phyloP scores from a whole-genome alignment of 1,284 basidiomycete species.

The Xerocomus nothofagi region DNA sequence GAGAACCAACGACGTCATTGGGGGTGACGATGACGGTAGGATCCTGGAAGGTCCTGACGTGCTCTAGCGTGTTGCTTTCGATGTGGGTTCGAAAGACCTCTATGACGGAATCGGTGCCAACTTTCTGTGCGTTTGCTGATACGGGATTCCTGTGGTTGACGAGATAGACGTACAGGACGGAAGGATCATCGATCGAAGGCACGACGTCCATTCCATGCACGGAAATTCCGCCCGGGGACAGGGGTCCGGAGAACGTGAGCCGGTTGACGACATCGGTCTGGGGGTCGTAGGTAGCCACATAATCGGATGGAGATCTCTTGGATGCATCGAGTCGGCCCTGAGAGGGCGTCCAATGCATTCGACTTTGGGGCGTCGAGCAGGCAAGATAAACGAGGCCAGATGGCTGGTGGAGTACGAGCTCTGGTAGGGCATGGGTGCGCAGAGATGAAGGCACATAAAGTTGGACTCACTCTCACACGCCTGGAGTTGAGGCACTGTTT shows the following conservation, averaged over 20 bases:
- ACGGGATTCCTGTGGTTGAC: slow-evolving; percentile 63
- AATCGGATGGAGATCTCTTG: slow-evolving; percentile 48
- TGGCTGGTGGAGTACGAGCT: slow-evolving; percentile 54
- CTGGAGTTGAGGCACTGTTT: slow-evolving; percentile 48
- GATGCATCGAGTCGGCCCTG: slow-evolving; percentile 45
- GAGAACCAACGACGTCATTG: slow-evolving; percentile 65
- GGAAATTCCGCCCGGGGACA: slow-evolving; percentile 47
- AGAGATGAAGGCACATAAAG: too few species aligned
- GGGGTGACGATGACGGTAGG: slow-evolving; percentile 59
- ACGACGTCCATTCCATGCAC: slow-evolving; percentile 76
- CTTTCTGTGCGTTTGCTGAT: slow-evolving; percentile 37
- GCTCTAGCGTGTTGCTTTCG: slow-evolving; percentile 45
- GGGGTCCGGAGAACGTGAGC: slow-evolving; percentile 45
- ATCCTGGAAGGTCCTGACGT: slow-evolving; percentile 60
- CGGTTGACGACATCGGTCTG: slow-evolving; percentile 45
- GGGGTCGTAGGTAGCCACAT: slow-evolving; percentile 64
- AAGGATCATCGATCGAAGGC: slow-evolving; percentile 46
- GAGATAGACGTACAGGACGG: slow-evolving; percentile 62
- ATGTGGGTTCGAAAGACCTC: slow-evolving; percentile 66
- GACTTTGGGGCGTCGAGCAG: slow-evolving; percentile 56
- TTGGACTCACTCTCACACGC: slow-evolving; percentile 64
- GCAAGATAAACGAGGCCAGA: slow-evolving; percentile 68
- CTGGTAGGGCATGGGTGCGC: too few species aligned
- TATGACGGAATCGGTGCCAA: slow-evolving; percentile 69
- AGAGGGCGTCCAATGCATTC: slow-evolving; percentile 58